phyloP scores from a whole-genome alignment of 2,329 filamentous ascomycete genomes.

The Exophiala calicioides region DNA sequence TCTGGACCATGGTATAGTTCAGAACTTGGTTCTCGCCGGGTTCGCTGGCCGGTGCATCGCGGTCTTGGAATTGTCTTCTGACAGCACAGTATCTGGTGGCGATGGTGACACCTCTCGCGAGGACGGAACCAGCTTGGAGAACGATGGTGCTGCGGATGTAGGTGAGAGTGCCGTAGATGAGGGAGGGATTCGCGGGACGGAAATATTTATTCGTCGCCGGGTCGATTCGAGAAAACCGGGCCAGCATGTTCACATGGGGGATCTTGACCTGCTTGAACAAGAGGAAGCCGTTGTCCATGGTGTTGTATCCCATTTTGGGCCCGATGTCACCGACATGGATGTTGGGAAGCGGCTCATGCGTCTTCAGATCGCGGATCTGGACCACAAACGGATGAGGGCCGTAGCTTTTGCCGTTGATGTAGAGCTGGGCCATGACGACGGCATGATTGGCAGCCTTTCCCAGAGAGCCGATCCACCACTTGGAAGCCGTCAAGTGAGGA shows the following conservation, averaged over 20 bases:
- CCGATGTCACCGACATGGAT: conserved; percentile 78
- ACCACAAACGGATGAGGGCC: conserved; percentile 79
- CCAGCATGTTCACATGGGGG: conserved; percentile 72
- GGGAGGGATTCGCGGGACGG: conserved; percentile 64
- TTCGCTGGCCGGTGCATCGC: conserved; percentile 61
- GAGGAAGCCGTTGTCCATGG: conserved; percentile 80
- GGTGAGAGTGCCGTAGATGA: conserved; percentile 75
- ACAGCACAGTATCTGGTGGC: conserved; percentile 73
- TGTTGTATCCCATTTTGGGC: conserved; percentile 77
- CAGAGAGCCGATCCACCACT: conserved; percentile 83
- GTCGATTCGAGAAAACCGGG: conserved; percentile 69
- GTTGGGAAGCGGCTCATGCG: conserved; percentile 67
- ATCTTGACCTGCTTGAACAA: conserved; percentile 76
- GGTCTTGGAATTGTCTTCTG: conserved; percentile 75
- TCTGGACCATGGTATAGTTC: conserved; percentile 80
- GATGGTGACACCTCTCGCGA: conserved; percentile 76
- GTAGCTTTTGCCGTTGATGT: conserved; percentile 66
- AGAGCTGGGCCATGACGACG: conserved; percentile 75
- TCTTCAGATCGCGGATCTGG: conserved; percentile 69
- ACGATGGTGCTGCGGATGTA: conserved; percentile 75
- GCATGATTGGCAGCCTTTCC: conserved; percentile 75
- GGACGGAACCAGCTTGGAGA: conserved; percentile 68
- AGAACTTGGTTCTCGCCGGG: conserved; percentile 71
- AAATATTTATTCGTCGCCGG: conserved; percentile 68
- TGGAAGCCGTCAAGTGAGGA: conserved; percentile 71